Evolutionary conservation across 2,329 filamentous ascomycete genomes (phyloP), one percentile per base, ranked within the genome.

Genomic region (Stagonosporopsis cucurbitacearum): DNA sequence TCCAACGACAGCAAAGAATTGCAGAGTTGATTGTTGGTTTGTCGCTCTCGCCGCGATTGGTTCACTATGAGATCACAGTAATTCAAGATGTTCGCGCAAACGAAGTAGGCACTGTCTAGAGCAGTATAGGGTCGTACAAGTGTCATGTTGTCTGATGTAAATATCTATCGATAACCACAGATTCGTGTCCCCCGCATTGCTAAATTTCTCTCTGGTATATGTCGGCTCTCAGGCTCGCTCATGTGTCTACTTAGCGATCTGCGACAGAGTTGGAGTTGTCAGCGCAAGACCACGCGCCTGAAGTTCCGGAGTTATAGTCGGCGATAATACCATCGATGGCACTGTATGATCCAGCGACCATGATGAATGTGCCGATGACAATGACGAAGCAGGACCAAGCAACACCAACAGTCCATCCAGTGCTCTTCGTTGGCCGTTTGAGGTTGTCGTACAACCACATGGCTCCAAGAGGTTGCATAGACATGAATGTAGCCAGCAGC

Each of bases 391-490:
- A 39, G 11, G 32, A 20, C n/a, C 20, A 51, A 4, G 8, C 23
- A 4, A 57, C 43, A 36, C 44, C 39, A 3, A 20, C 15, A 5
- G 28, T 45, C 54, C 48, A 52, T 3, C 17, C 22, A 1, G 22
- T 5, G 13, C 41, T 44, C 47, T 51, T 51, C 20, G 6, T 35
- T 15, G 47, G 41, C n/a, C 36, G 41, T 13, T 50, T 44, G 15
- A 39, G 32, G 15, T 57, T 57, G 48, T 57, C 54, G n/a, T 57
- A 52, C 30, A 57, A 26, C 54, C 54, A 57, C 54, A 57, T 57
- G 15, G 48, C 50, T 15, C 48, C 54, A 12, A 52, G 40, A 22
- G 54, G 54, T 23, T 52, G 54, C 47, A 57, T 42, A 1, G 35
- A 52, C 42, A 52, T 57, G 26, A 53, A 46, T 2, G 54, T 52